A percentile compares a stretch with the other conserved stretches of the same genome.
Conservation (phyloP, 2,329 filamentous ascomycete genomes). For the Lasiodiplodia sp. region DNA sequence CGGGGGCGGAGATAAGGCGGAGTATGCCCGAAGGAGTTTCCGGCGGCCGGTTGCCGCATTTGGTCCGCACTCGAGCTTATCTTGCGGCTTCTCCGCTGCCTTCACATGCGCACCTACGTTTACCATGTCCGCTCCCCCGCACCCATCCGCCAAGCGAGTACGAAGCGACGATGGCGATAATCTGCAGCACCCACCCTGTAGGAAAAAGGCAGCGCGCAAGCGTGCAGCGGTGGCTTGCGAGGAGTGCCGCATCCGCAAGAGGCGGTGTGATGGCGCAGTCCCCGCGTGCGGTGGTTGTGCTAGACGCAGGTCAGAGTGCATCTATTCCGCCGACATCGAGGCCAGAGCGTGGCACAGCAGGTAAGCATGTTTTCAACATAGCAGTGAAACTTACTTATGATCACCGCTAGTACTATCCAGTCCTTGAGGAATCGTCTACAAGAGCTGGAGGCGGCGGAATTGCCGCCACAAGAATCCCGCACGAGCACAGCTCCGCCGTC, state of each 20-base stretch:
- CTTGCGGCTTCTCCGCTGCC: not conserved
- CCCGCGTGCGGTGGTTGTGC: not conserved
- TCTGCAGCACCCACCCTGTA: not conserved
- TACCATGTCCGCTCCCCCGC: not conserved
- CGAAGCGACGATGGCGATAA: not conserved
- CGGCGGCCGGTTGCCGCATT: not conserved
- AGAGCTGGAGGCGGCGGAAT: not conserved
- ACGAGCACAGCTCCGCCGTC: not conserved
- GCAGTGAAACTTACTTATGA: not conserved
- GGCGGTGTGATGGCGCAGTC: not conserved
- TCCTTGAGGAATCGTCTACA: not conserved
- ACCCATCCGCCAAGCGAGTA: not conserved
- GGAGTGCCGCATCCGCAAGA: conserved; percentile 6
- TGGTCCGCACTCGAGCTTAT: too few relatives aligned
- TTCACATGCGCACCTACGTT: not conserved
- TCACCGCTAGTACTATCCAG: not conserved
- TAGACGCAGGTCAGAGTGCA: not conserved
- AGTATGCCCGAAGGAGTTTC: not conserved
- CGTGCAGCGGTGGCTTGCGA: not conserved
- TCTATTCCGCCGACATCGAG: not conserved
- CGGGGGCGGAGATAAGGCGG: not conserved
- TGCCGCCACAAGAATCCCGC: not conserved
- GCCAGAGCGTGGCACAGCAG: not conserved
- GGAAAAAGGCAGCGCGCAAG: not conserved
- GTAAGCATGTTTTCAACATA: not conserved